phyloP scores from a whole-genome alignment of 139 green algal genomes.

The Micromonas pusilla region DNA sequence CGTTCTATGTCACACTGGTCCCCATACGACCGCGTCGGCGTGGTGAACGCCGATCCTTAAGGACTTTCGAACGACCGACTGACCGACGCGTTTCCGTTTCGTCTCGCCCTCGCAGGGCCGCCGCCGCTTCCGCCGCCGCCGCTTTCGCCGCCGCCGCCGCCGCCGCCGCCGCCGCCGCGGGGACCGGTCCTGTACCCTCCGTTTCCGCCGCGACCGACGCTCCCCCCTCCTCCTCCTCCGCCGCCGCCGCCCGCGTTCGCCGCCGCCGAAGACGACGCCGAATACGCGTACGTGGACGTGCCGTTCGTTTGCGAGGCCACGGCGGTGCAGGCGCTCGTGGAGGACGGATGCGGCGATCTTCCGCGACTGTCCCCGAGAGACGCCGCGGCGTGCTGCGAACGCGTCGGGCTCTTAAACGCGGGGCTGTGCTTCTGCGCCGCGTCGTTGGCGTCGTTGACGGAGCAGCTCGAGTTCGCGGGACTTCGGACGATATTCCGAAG shows the following conservation, averaged over 20 bases:
- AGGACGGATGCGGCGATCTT: too few relatives aligned
- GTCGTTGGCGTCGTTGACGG: background rate
- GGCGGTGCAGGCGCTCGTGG: background rate
- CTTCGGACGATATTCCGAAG: background rate
- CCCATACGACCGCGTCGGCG: too few relatives aligned
- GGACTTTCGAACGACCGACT: too few relatives aligned
- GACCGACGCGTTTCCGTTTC: too few relatives aligned
- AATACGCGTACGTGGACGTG: background rate
- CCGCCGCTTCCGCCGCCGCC: background rate
- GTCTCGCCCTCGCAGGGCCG: too few relatives aligned
- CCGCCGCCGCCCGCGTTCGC: background rate
- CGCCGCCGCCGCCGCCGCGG: too few relatives aligned
- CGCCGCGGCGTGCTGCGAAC: background rate
- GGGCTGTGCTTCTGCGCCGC: background rate
- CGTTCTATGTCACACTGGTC: too few relatives aligned
- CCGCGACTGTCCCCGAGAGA: too few relatives aligned
- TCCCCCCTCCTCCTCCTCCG: too few relatives aligned
- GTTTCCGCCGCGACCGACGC: too few relatives aligned
- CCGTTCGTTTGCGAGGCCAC: background rate
- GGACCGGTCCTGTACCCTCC: too few relatives aligned
- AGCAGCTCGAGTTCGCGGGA: background rate
- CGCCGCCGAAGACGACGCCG: background rate
- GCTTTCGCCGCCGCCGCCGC: background rate
- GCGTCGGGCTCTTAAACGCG: background rate
- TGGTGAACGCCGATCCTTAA: too few relatives aligned